These are phyloP conservation scores for Ensete ventricosum DNA, from an alignment of 176 grass and related monocot species.

Conservation along the genomic window DNA sequence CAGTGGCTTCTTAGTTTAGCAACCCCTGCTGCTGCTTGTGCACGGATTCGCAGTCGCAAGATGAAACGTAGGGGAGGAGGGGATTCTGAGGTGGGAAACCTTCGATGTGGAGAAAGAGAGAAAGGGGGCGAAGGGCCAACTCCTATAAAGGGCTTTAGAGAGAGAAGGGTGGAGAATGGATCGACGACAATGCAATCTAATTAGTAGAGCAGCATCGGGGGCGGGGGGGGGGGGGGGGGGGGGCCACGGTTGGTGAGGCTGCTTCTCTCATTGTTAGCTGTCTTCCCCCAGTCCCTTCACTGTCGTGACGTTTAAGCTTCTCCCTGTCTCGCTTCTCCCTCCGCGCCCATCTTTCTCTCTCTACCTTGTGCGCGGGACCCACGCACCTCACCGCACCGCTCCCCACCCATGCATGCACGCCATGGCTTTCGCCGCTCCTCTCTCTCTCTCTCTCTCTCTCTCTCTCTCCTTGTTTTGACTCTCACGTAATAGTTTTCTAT, in stretches of 20 bases:
- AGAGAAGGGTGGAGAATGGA: background rate
- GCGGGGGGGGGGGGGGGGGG: background rate
- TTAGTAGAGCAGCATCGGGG: background rate
- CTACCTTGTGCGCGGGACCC: background rate
- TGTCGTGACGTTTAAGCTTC: background rate
- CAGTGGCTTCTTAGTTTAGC: too few relatives aligned
- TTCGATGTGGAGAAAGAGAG: conserved; percentile 2
- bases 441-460: background rate
- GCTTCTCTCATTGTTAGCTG: conserved; percentile 1
- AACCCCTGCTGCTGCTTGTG: too few relatives aligned
- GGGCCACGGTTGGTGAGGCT: background rate
- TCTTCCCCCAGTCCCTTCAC: background rate
- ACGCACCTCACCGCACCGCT: background rate
- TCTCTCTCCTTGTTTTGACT: too few relatives aligned
- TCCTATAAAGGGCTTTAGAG: background rate
- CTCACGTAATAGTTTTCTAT: too few relatives aligned
- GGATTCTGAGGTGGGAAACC: background rate
- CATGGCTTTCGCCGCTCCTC: background rate
- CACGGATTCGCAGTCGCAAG: background rate
- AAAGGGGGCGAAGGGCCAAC: background rate
- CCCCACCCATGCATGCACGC: background rate
- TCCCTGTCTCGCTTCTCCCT: background rate
- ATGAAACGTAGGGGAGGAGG: background rate
- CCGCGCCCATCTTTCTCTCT: too few relatives aligned
- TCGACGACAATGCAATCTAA: background rate